A percentile compares a stretch with the other conserved stretches of the same genome.
Conservation (phyloP, 345 rosid genomes). For the Aquilaria sinensis region DNA sequence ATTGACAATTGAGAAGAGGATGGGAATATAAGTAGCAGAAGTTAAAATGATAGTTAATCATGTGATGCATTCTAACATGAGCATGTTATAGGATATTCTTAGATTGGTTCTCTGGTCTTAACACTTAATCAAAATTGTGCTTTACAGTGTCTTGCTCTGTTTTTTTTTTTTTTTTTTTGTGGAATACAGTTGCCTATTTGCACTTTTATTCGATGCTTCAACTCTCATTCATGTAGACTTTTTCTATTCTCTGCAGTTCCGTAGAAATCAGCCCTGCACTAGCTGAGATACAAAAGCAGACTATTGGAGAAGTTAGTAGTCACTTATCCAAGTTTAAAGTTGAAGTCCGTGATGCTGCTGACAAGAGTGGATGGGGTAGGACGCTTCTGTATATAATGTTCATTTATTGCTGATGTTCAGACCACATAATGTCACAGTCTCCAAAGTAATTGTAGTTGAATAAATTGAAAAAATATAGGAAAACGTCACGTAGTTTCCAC, state of each 20-base stretch:
- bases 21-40: too few relatives aligned
- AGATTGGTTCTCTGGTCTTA: too few relatives aligned
- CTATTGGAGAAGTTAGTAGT: slow-evolving; percentile 78
- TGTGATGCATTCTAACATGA: too few relatives aligned
- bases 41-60: too few relatives aligned
- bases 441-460: too few relatives aligned
- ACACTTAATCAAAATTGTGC: too few relatives aligned
- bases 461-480: too few relatives aligned
- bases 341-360: slow-evolving; percentile 91
- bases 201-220: slow-evolving; percentile 1
- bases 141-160: neutral
- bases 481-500: too few relatives aligned
- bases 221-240: slow-evolving; percentile 6
- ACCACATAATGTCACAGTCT: too few relatives aligned
- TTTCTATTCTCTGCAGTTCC: slow-evolving; percentile 47
- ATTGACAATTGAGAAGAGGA: too few relatives aligned
- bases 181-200: neutral
- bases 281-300: slow-evolving; percentile 78
- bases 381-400: neutral
- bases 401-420: too few relatives aligned
- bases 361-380: slow-evolving; percentile 85
- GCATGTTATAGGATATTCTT: too few relatives aligned
- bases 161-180: neutral
- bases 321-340: slow-evolving; percentile 80
- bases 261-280: slow-evolving; percentile 94